phyloP scores from a whole-genome alignment of 768 basidiomycete genomes.

The Suillus sp. region DNA sequence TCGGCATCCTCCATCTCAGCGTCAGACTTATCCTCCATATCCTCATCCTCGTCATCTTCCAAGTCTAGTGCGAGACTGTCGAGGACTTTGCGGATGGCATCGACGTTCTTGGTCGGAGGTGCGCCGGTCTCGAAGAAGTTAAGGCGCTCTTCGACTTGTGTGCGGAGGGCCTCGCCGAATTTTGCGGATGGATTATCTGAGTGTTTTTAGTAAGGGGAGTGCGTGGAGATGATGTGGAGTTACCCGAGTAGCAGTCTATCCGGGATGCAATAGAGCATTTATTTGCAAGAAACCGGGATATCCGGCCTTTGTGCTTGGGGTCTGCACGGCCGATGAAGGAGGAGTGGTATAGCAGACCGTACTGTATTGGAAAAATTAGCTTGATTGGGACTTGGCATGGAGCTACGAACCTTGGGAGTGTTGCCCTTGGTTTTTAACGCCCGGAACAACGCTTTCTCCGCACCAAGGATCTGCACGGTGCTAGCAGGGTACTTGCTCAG shows the following conservation, averaged over 20 bases:
- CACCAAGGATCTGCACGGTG: constrained; percentile 97
- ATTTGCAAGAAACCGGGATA: constrained; percentile 98
- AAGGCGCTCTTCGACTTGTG: constrained; percentile 95
- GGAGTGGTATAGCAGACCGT: constrained; percentile 97
- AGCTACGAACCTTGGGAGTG: constrained; percentile 77
- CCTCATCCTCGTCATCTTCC: constrained; percentile 56
- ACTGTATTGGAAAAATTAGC: constrained; percentile 48
- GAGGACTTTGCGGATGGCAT: constrained; percentile 88
- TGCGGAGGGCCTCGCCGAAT: constrained; percentile 91
- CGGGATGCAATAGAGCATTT: constrained; percentile 97
- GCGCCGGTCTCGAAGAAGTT: constrained; percentile 92
- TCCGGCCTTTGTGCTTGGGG: constrained; percentile 93
- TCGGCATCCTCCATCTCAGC: constrained; percentile 48
- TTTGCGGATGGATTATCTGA: constrained; percentile 86
- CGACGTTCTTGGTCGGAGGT: constrained; percentile 87
- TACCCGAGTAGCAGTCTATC: constrained; percentile 93
- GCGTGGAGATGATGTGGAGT: constrained; percentile 18
- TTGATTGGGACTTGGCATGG: background rate
- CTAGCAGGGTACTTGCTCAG: constrained; percentile 97
- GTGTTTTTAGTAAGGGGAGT: background rate
- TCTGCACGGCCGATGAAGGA: constrained; percentile 95
- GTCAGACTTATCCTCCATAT: constrained; percentile 39
- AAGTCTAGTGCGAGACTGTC: constrained; percentile 74
- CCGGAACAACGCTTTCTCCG: constrained; percentile 96
- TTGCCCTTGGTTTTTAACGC: constrained; percentile 99